Conservation (phyloP, 495 filamentous ascomycete species). For the Articulospora tetracladia region DNA sequence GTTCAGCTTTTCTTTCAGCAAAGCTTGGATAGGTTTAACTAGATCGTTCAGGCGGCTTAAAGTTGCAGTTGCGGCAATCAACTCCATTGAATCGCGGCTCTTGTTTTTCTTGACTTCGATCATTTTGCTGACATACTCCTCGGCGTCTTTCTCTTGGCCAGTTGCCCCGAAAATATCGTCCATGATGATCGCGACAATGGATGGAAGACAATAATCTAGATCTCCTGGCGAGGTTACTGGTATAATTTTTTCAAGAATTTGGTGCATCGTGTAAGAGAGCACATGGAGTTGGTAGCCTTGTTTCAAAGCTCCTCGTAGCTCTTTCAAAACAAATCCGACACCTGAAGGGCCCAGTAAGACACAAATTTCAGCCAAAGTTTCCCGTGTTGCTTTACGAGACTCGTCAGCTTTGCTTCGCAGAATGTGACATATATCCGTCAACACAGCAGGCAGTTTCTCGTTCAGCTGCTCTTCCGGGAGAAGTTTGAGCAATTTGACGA, state of each 20-base stretch:
- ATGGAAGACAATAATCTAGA: conserved; percentile 79
- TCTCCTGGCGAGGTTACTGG: conserved; percentile 76
- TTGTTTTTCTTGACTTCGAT: conserved; percentile 97
- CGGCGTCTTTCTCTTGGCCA: conserved; percentile 96
- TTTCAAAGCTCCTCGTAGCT: conserved; percentile 75
- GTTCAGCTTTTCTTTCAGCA: conserved; percentile 80
- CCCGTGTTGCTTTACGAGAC: conserved; percentile 82
- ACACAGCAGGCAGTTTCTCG: conserved; percentile 69
- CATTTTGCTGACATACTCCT: conserved; percentile 92
- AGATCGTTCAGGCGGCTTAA: conserved; percentile 69
- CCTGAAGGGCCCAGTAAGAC: conserved; percentile 73
- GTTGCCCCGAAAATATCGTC: conserved; percentile 95
- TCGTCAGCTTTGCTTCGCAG: conserved; percentile 85
- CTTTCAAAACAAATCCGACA: conserved; percentile 89
- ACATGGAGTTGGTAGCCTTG: conserved; percentile 93
- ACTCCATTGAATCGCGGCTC: conserved; percentile 95
- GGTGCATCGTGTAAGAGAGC: conserved; percentile 90
- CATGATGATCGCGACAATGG: conserved; percentile 83
- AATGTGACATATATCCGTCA: conserved; percentile 90
- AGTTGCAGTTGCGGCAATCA: conserved; percentile 77
- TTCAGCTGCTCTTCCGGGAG: conserved; percentile 69
- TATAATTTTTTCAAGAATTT: conserved; percentile 72
- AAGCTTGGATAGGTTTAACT: conserved; percentile 66
- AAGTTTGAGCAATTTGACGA: conserved; percentile 78
- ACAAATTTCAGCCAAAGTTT: conserved; percentile 80